phyloP scores from a whole-genome alignment of 768 basidiomycete genomes.

The Strobilomyces confusus region DNA sequence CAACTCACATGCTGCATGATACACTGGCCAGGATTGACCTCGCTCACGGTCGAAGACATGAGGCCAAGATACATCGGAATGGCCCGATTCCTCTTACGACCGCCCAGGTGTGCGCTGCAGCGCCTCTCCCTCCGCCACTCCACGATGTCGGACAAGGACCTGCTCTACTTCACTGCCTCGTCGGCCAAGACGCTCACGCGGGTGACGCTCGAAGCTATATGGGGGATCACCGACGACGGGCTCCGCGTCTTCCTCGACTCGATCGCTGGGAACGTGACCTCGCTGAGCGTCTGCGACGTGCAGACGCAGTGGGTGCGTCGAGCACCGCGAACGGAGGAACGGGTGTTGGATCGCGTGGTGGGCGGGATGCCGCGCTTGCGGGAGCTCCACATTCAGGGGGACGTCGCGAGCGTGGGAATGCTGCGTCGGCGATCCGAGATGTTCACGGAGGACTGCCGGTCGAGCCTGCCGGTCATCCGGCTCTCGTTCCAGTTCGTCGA shows the following conservation, averaged over 20 bases:
- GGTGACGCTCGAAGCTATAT: neutral
- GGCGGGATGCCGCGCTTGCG: conserved; percentile 1
- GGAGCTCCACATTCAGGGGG: neutral
- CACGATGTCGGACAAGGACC: neutral
- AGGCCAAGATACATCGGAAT: neutral
- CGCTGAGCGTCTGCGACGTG: neutral
- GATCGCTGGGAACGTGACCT: neutral
- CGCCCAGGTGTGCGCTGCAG: conserved; percentile 2
- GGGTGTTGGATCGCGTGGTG: neutral
- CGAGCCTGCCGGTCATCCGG: no score
- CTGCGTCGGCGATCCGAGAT: neutral
- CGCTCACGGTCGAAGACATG: neutral
- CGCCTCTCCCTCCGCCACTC: neutral
- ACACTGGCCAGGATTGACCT: neutral
- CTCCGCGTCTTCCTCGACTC: neutral
- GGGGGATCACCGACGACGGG: neutral
- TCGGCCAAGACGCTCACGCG: neutral
- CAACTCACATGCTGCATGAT: neutral
- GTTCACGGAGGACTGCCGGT: no score
- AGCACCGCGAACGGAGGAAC: neutral
- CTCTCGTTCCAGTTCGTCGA: no score
- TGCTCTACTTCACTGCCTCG: neutral
- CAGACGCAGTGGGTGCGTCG: no score
- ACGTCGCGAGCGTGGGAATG: neutral
- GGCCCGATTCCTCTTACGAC: neutral